Percentiles rank a stretch among this genome's conserved stretches.
phyloP scores from a whole-genome alignment of 805 yeast species.

The Spathaspora boniae region DNA sequence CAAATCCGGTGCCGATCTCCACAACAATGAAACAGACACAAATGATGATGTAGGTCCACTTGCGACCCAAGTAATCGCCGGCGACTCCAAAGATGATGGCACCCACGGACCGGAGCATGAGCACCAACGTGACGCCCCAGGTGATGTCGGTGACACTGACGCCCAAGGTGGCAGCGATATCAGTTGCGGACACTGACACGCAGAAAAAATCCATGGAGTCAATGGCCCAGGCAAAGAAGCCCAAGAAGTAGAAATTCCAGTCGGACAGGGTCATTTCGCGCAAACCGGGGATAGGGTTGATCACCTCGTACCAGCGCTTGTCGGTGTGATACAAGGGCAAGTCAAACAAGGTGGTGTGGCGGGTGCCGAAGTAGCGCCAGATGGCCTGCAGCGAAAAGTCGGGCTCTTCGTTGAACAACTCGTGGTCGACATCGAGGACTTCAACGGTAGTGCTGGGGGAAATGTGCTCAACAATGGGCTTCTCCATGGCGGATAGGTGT shows the following conservation, averaged over 20 bases:
- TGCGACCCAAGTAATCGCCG: conserved; percentile 61
- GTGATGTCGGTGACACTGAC: conserved; percentile 49
- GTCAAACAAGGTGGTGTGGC: conserved; percentile 18
- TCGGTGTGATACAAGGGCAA: conserved; percentile 24
- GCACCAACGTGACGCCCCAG: conserved; percentile 66
- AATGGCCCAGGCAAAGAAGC: conserved; percentile 60
- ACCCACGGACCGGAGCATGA: conserved; percentile 67
- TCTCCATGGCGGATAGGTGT: background rate
- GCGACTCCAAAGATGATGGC: conserved; percentile 57
- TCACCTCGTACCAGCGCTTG: conserved; percentile 23
- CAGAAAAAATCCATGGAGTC: conserved; percentile 65
- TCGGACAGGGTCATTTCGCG: conserved; percentile 12
- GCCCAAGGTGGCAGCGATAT: conserved; percentile 45
- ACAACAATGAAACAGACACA: conserved; percentile 45
- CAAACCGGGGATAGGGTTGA: conserved; percentile 44
- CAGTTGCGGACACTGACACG: conserved; percentile 48
- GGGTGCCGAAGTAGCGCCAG: conserved; percentile 11
- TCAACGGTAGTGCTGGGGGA: conserved; percentile 3
- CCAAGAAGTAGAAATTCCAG: conserved; percentile 54
- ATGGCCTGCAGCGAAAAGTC: conserved; percentile 13
- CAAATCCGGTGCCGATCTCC: conserved; percentile 65
- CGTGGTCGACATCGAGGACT: conserved; percentile 5
- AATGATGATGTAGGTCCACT: conserved; percentile 52
- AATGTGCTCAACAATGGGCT: conserved; percentile 4
- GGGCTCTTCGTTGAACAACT: conserved; percentile 14